A percentile compares a stretch with the other conserved stretches of the same genome.
These are phyloP conservation scores for Cordyceps pruinosa DNA, from an alignment of 2,329 filamentous ascomycete genomes.

Conservation along the genomic window DNA sequence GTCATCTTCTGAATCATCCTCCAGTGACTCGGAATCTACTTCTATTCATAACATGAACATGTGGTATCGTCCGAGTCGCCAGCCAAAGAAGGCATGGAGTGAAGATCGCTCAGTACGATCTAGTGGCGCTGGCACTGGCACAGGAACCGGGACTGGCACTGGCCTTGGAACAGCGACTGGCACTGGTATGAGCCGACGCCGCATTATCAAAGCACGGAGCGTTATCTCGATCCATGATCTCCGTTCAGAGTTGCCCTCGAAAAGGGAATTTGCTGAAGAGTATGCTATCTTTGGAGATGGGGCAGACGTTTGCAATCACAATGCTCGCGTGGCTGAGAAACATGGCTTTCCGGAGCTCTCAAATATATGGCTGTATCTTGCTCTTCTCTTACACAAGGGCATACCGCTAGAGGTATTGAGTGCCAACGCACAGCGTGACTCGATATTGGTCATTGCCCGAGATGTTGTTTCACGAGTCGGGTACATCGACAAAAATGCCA, in stretches of 20 bases:
- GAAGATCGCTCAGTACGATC: slow-evolving; percentile 51
- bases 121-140: slow-evolving; percentile 53
- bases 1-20: slow-evolving; percentile 43
- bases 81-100: slow-evolving; percentile 49
- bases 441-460: slow-evolving; percentile 62
- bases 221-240: slow-evolving; percentile 68
- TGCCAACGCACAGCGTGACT: slow-evolving; percentile 47
- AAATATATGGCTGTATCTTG: slow-evolving; percentile 77
- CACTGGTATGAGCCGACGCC: slow-evolving; percentile 44
- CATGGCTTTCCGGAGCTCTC: slow-evolving; percentile 65
- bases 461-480: slow-evolving; percentile 45
- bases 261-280: slow-evolving; percentile 65
- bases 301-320: slow-evolving; percentile 75
- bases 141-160: slow-evolving; percentile 43
- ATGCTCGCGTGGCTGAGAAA: slow-evolving; percentile 68
- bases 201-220: slow-evolving; percentile 52
- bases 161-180: slow-evolving; percentile 41
- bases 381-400: slow-evolving; percentile 68
- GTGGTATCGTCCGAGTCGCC: slow-evolving; percentile 48
- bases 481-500: slow-evolving; percentile 9
- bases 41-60: slow-evolving; percentile 53
- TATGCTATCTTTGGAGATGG: slow-evolving; percentile 82
- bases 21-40: slow-evolving; percentile 56
- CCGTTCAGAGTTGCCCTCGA: slow-evolving; percentile 67
- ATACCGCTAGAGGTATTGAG: slow-evolving; percentile 62